Percentiles rank a stretch among this genome's conserved stretches.
Conservation (phyloP, 225 moss, liverwort and hornwort species). For the Thuidium tamariscinum region DNA sequence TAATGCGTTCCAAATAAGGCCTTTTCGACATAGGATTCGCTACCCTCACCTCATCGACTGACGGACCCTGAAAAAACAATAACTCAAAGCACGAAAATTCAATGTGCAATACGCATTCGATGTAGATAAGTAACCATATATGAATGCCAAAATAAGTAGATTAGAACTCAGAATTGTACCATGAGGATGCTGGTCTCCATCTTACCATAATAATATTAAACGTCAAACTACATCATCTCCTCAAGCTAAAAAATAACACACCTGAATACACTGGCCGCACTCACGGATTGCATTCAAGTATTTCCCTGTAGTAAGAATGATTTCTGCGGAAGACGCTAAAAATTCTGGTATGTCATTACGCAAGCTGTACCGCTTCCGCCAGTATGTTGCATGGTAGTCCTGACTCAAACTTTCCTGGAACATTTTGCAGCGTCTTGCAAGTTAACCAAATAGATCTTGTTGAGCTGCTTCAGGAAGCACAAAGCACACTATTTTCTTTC, state of each 20-base stretch:
- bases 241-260: not conserved
- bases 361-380: conserved; percentile 87
- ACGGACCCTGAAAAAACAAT: conserved; percentile 52
- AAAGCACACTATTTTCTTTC: not conserved
- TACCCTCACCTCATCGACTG: conserved; percentile 34
- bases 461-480: not conserved
- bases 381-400: conserved; percentile 83
- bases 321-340: conserved; percentile 62
- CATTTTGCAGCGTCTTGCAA: conserved; percentile 9
- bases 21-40: conserved; percentile 43
- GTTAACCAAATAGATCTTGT: not conserved
- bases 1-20: conserved; percentile 82
- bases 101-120: not conserved
- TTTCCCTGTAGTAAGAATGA: conserved; percentile 93
- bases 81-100: not conserved
- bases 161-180: not conserved
- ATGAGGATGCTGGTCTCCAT: not conserved
- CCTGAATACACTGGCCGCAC: conserved; percentile 68
- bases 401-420: conserved; percentile 87
- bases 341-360: conserved; percentile 80
- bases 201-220: not conserved
- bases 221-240: not conserved
- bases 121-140: not conserved
- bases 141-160: not conserved
- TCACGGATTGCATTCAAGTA: conserved; percentile 93